phyloP scores from a whole-genome alignment of 2,329 filamentous ascomycete genomes.

The Neofusicoccum sp. region DNA sequence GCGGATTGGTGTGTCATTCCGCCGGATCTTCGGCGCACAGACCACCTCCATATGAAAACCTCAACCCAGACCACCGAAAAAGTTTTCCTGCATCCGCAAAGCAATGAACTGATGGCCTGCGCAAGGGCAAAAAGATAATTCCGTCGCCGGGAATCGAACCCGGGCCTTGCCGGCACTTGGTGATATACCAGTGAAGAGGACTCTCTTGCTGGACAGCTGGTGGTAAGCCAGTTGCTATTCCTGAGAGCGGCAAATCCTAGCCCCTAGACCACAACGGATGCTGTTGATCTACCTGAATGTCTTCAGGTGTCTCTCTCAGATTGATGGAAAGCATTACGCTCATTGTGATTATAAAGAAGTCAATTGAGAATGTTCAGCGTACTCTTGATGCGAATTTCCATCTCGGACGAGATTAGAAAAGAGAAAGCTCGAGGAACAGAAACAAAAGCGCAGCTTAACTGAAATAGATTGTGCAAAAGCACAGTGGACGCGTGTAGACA shows the following conservation, averaged over 20 bases:
- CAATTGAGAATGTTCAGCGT: no score
- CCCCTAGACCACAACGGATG: constrained; percentile 28
- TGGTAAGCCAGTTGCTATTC: background rate
- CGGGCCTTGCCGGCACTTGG: constrained; percentile 34
- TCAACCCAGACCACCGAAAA: background rate
- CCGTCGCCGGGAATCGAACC: constrained; percentile 37
- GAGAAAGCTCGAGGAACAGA: no score
- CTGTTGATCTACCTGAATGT: constrained; percentile 2
- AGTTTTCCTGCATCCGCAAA: background rate
- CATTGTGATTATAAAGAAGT: no score
- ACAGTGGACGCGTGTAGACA: no score
- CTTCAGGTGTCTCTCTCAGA: constrained; percentile 6
- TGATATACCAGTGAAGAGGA: constrained; percentile 21
- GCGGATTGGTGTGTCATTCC: background rate
- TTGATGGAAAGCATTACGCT: background rate
- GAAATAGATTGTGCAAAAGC: no score
- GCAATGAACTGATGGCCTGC: background rate
- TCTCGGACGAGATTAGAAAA: no score
- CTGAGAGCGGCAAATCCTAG: constrained; percentile 39
- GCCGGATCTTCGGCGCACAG: background rate
- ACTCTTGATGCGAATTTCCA: no score
- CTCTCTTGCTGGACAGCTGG: constrained; percentile 16
- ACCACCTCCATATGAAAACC: background rate
- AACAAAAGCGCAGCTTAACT: no score
- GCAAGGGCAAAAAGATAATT: constrained; percentile 20